Percentiles rank a stretch among this genome's conserved stretches.
Evolutionary conservation across 371 early-diverging fungal species (phyloP).

Genomic region (Circinella minor): DNA sequence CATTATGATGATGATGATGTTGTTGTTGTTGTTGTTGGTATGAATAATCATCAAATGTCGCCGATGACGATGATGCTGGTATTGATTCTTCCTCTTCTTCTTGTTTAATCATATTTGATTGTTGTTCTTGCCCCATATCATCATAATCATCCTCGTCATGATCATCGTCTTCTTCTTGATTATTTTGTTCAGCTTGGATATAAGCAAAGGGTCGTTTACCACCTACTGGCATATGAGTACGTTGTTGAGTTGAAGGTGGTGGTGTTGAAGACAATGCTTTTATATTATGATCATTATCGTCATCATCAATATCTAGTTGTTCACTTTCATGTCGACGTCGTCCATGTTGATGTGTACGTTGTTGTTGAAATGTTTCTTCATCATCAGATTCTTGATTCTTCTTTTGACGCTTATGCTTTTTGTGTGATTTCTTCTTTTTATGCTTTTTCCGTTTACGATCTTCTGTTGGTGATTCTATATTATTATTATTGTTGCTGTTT

Average conservation of each 20-base stretch:
- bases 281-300: slow-evolving; percentile 19
- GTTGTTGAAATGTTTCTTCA: slow-evolving; percentile 2
- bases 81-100: slow-evolving; percentile 7
- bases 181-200: slow-evolving; percentile 15
- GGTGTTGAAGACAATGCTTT: not conserved
- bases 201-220: slow-evolving; percentile 36
- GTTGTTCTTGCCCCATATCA: slow-evolving; percentile 4
- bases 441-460: slow-evolving; percentile 32
- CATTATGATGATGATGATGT: not conserved
- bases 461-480: not conserved
- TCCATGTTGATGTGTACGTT: not conserved
- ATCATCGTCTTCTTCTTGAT: not conserved
- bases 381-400: slow-evolving; percentile 24
- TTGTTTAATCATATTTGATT: not conserved
- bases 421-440: slow-evolving; percentile 45
- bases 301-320: slow-evolving; percentile 24
- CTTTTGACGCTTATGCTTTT: slow-evolving; percentile 39
- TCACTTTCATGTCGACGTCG: slow-evolving; percentile 19
- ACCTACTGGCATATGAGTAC: slow-evolving; percentile 24
- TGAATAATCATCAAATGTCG: not conserved
- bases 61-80: not conserved
- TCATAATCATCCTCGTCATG: slow-evolving; percentile 16
- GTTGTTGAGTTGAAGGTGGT: slow-evolving; percentile 17
- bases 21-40: slow-evolving; percentile 10
- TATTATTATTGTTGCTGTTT: slow-evolving; percentile 1